Conservation (phyloP, 352 stramenopile species). For the Phytophthora colocasiae region DNA sequence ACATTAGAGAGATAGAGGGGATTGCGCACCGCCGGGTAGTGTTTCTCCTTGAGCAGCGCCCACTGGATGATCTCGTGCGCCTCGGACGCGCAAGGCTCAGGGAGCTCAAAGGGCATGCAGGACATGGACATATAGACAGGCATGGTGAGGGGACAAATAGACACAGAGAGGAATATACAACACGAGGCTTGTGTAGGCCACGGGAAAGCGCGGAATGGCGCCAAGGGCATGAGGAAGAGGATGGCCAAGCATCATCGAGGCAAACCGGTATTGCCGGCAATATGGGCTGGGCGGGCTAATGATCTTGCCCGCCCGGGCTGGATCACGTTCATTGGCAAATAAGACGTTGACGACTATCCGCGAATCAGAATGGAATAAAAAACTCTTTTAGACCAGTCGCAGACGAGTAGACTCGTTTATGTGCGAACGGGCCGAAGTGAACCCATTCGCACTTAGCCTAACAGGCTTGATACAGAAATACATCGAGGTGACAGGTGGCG, state of each 20-base stretch:
- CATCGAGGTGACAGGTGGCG: constrained; percentile 18
- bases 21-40: constrained; percentile 38
- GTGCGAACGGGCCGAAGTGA: constrained; percentile 23
- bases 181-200: constrained; percentile 36
- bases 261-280: constrained; percentile 28
- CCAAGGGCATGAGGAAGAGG: constrained; percentile 24
- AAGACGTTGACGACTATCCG: neutral
- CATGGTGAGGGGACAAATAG: constrained; percentile 8
- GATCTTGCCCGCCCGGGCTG: constrained; percentile 12
- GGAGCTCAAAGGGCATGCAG: constrained; percentile 38
- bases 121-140: constrained; percentile 24
- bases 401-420: constrained; percentile 7
- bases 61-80: constrained; percentile 48
- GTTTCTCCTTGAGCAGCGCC: constrained; percentile 48
- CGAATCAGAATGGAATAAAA: constrained; percentile 4
- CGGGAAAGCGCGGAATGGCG: constrained; percentile 49
- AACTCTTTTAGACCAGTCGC: constrained; percentile 19
- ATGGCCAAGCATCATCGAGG: constrained; percentile 27
- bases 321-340: constrained; percentile 16
- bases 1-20: constrained; percentile 51
- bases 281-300: constrained; percentile 25
- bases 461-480: neutral
- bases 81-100: constrained; percentile 24
- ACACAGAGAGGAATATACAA: constrained; percentile 30
- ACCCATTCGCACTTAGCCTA: constrained; percentile 37